Evolutionary conservation across 106 monocot species (phyloP), one percentile per base, ranked within the genome.

Genomic region (Acanthochlamys bracteata): DNA sequence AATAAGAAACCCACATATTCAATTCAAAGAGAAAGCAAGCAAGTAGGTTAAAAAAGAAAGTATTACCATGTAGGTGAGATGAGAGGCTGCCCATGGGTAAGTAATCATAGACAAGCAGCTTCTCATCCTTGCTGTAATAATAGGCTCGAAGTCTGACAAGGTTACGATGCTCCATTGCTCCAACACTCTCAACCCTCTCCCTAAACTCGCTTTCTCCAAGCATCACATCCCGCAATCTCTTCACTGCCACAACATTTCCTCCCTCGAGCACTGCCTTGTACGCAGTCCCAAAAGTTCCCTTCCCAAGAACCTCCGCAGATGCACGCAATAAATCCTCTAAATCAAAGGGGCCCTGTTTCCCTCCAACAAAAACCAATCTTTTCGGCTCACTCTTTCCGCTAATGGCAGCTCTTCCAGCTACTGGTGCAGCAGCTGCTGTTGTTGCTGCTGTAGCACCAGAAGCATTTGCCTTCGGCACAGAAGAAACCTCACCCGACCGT

Each of bases 101-200:
- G 79, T 76, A 93, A 25, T 93, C 93, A 59, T 86, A 93, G 8
- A 93, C 83, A 0, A 93, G 72, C 47, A 93, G 81, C 86, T 80
- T 93, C 79, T 93, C 93, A 27, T 89, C 82, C 67, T 78, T 76
- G 78, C 86, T 86, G 55, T 60, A 81, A 57, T 86, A 86, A 66
- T 89, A 89, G 7, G 93, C 89, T 64, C 59, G 61, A 9, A 89
- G 67, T 0, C 75, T 70, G 27, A 89, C 83, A 43, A 93, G 54
- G 49, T 83, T 89, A 11, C 67, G 68, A 49, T 89, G 89, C 7
- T 74, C 71, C 81, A 89, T 72, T 11, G 45, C 66, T 17, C 86
- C 94, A 33, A 84, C 59, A 59, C 58, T 81, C 43, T 79, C 84
- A 17, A 90, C 73, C 68, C 62, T 79, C 72, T 81, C 71, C 55